Conservation (phyloP, 2,329 filamentous ascomycete genomes). For the Aspergillus chevalieri region DNA sequence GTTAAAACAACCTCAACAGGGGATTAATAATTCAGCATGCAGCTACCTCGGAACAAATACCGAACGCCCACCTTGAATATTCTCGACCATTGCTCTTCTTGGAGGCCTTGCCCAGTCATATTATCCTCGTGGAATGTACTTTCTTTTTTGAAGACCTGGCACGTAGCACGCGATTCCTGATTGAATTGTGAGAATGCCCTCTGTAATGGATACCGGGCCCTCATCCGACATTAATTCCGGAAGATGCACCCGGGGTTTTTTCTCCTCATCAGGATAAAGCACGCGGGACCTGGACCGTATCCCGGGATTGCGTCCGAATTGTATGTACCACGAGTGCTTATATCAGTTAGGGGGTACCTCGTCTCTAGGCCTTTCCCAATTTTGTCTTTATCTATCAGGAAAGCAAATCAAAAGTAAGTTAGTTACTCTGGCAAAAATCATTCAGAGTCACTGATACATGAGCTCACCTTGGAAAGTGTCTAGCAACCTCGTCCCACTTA, state of each 20-base stretch:
- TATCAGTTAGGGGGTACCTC: not conserved
- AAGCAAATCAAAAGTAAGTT: slow-evolving; percentile 1
- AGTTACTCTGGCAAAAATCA: not conserved
- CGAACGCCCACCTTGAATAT: not conserved
- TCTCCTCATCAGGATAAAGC: slow-evolving; percentile 6
- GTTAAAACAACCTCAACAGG: too few relatives aligned
- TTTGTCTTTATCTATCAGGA: not conserved
- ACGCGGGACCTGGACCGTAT: not conserved
- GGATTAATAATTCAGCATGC: too few relatives aligned
- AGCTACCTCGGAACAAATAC: not conserved
- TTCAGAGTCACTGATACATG: not conserved
- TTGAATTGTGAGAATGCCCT: not conserved
- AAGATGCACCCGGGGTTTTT: not conserved
- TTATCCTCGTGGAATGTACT: not conserved
- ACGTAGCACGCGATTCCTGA: not conserved
- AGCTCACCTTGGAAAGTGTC: slow-evolving; percentile 10
- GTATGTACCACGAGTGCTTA: not conserved
- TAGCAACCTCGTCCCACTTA: slow-evolving; percentile 15
- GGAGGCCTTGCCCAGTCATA: not conserved
- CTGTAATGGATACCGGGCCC: not conserved
- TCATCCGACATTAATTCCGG: slow-evolving; percentile 5
- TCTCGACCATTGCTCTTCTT: not conserved
- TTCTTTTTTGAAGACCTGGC: not conserved
- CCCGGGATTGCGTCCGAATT: not conserved
- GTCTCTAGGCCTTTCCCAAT: not conserved